A percentile compares a stretch with the other conserved stretches of the same genome.
Conservation (phyloP, 352 stramenopile species). For the Phytophthora melonis region DNA sequence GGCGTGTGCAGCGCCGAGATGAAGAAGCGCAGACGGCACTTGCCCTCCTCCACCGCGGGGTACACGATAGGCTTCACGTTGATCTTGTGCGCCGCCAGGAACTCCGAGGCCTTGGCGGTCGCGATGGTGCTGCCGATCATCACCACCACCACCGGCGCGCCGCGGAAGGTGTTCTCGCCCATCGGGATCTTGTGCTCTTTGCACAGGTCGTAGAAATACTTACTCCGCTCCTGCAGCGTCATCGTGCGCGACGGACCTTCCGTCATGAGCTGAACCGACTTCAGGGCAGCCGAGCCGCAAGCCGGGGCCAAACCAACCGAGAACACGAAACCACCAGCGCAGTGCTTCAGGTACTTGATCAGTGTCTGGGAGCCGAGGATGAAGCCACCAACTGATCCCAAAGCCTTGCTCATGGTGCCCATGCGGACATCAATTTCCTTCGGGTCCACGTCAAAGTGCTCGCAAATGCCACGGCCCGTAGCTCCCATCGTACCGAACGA, state of each 20-base stretch:
- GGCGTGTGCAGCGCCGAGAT: conserved; percentile 82
- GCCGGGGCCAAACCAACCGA: conserved; percentile 78
- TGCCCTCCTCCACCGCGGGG: conserved; percentile 85
- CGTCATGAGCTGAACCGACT: conserved; percentile 76
- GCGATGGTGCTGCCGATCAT: conserved; percentile 83
- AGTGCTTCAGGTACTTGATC: conserved; percentile 75
- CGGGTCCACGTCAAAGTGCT: conserved; percentile 57
- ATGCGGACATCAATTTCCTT: conserved; percentile 70
- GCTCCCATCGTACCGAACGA: conserved; percentile 73
- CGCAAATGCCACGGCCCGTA: conserved; percentile 62
- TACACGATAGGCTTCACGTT: conserved; percentile 91
- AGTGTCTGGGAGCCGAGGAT: conserved; percentile 62
- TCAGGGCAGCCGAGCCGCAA: conserved; percentile 71
- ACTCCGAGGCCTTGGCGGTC: conserved; percentile 78
- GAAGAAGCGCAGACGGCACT: conserved; percentile 88
- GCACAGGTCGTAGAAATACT: conserved; percentile 83
- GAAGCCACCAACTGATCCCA: conserved; percentile 75
- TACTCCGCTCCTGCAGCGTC: conserved; percentile 71
- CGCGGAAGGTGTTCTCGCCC: conserved; percentile 64
- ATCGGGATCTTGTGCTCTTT: conserved; percentile 72
- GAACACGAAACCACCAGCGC: conserved; percentile 79
- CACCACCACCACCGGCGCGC: conserved; percentile 83
- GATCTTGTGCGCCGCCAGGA: conserved; percentile 58
- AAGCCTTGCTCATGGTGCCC: conserved; percentile 79
- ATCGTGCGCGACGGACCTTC: conserved; percentile 63